Evolutionary conservation across 306 rosid genomes (phyloP).

Genomic region (Mucuna pruriens): DNA sequence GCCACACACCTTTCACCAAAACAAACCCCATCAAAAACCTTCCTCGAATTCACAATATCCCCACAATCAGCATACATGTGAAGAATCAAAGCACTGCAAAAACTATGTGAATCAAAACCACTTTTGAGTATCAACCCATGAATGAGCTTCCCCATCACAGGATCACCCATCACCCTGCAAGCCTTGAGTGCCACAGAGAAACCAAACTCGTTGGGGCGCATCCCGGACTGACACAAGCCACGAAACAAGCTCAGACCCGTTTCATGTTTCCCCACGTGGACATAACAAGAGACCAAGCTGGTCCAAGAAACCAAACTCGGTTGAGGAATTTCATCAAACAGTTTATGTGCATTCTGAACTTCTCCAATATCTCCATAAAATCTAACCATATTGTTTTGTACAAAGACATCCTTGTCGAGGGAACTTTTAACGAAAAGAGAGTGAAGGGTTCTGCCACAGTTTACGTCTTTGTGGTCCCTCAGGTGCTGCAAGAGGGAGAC

Average conservation of each 20-base stretch:
- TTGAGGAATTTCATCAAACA: constrained; percentile 56
- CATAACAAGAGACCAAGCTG: constrained; percentile 47
- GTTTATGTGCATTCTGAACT: constrained; percentile 32
- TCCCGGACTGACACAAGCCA: constrained; percentile 38
- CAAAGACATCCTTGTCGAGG: constrained; percentile 42
- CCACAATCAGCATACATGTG: constrained; percentile 48
- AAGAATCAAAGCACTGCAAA: constrained; percentile 45
- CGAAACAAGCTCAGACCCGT: constrained; percentile 43
- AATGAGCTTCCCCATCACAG: constrained; percentile 42
- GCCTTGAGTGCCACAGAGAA: constrained; percentile 54
- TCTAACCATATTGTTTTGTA: constrained; percentile 48
- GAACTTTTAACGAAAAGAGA: constrained; percentile 46
- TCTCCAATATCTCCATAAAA: constrained; percentile 39
- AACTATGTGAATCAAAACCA: constrained; percentile 39
- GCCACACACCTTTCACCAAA: constrained; percentile 42
- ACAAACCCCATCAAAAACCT: constrained; percentile 51
- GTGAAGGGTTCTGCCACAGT: constrained; percentile 45
- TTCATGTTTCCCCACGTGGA: constrained; percentile 42
- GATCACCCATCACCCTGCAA: constrained; percentile 41
- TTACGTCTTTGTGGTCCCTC: constrained; percentile 29
- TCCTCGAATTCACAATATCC: constrained; percentile 35
- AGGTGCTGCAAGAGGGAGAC: constrained; percentile 42
- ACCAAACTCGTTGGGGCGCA: constrained; percentile 51
- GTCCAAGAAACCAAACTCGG: constrained; percentile 59
- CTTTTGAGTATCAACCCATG: constrained; percentile 50